A percentile compares a stretch with the other conserved stretches of the same genome.
These are phyloP conservation scores for Beta macrorhiza DNA, from an alignment of 179 eudicot genomes.

Conservation along the genomic window DNA sequence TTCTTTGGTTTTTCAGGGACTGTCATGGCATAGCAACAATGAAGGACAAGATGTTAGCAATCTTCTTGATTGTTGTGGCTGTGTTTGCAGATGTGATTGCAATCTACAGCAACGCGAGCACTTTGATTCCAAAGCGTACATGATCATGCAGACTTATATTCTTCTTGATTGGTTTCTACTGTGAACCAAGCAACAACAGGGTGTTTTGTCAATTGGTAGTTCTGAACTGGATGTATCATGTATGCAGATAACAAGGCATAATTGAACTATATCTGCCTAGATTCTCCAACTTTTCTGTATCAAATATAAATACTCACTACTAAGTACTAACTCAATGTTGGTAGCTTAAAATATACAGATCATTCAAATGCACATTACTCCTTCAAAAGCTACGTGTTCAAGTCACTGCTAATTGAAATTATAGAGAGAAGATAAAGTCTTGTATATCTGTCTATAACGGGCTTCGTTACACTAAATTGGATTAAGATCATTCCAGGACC, in stretches of 20 bases:
- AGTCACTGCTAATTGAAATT: no score
- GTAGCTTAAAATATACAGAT: not conserved
- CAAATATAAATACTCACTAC: not conserved
- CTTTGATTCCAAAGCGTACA: slow-evolving; percentile 18
- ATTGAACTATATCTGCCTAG: not conserved
- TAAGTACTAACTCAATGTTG: not conserved
- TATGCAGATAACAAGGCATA: not conserved
- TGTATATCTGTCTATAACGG: no score
- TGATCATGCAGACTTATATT: slow-evolving; percentile 1
- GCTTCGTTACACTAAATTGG: no score
- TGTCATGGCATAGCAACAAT: slow-evolving; percentile 20
- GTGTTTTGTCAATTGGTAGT: not conserved
- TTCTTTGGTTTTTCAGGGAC: slow-evolving; percentile 17
- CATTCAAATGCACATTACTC: not conserved
- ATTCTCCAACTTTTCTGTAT: not conserved
- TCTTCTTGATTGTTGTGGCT: slow-evolving; percentile 20
- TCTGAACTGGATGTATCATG: not conserved
- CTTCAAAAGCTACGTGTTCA: no score
- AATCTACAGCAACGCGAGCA: slow-evolving; percentile 20
- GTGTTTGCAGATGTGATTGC: slow-evolving; percentile 19
- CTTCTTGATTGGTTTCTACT: not conserved
- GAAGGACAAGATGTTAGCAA: slow-evolving; percentile 19
- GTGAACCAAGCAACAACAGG: not conserved
- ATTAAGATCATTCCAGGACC: no score
- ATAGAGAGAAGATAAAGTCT: no score